Conservation (phyloP, 305 asterid genomes). For the Nicotiana rustica region DNA sequence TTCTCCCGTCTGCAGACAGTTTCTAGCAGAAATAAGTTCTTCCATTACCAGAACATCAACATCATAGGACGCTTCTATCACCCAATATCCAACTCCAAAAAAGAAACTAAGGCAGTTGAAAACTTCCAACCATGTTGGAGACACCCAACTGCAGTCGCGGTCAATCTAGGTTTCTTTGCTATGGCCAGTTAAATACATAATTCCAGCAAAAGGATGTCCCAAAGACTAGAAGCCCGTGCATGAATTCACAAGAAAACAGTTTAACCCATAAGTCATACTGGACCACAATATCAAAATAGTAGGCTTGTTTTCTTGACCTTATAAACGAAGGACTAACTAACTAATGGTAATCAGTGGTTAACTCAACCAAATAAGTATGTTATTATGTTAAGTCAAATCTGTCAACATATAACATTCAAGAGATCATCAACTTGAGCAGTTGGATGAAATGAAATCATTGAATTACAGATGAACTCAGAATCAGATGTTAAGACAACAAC, state of each 20-base stretch:
- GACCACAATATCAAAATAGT: background rate
- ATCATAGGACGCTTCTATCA: constrained; percentile 21
- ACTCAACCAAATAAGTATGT: background rate
- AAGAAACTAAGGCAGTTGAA: background rate
- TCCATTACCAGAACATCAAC: background rate
- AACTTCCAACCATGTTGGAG: background rate
- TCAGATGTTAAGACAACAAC: background rate
- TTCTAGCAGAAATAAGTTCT: background rate
- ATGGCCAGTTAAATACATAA: background rate
- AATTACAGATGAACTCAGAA: background rate
- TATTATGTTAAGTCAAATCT: background rate
- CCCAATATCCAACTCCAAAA: constrained; percentile 9
- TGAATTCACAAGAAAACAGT: background rate
- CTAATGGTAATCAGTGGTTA: background rate
- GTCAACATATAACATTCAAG: background rate
- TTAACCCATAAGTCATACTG: background rate
- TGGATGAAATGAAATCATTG: background rate
- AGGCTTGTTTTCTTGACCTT: constrained; percentile 17
- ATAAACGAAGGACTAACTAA: background rate
- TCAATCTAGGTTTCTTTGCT: constrained; percentile 10
- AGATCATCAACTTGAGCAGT: constrained; percentile 11
- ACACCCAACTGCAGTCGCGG: background rate
- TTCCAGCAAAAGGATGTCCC: constrained; percentile 9
- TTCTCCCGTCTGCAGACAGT: background rate
- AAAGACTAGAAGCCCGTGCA: background rate